A percentile compares a stretch with the other conserved stretches of the same genome.
Conservation (phyloP, 108 stramenopile species). For the Cyclotella distinguenda region DNA sequence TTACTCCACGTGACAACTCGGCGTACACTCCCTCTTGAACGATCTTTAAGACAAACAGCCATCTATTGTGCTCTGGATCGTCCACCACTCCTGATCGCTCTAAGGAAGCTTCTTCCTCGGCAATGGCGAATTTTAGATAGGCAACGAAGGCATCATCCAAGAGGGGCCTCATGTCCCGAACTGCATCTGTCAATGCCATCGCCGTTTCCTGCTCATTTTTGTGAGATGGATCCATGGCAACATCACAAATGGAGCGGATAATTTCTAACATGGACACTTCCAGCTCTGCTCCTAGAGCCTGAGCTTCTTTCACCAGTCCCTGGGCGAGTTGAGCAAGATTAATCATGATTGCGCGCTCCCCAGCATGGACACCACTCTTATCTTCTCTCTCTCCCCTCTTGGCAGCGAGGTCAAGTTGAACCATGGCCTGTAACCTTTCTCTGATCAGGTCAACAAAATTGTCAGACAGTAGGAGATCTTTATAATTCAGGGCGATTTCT, state of each 20-base stretch:
- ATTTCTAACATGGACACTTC: conserved; percentile 84
- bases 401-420: conserved; percentile 64
- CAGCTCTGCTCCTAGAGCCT: conserved; percentile 76
- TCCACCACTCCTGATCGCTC: conserved; percentile 70
- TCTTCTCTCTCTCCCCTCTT: conserved; percentile 42
- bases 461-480: conserved; percentile 83
- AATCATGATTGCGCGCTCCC: conserved; percentile 71
- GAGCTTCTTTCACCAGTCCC: conserved; percentile 71
- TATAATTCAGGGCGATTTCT: conserved; percentile 78
- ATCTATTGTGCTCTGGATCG: conserved; percentile 84
- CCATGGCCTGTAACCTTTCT: conserved; percentile 66
- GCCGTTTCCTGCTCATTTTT: conserved; percentile 82
- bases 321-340: conserved; percentile 72
- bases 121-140: conserved; percentile 88
- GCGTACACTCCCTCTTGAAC: conserved; percentile 87
- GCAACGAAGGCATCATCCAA: conserved; percentile 86
- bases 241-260: conserved; percentile 84
- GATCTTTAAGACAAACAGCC: conserved; percentile 84
- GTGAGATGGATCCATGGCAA: conserved; percentile 86
- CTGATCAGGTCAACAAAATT: conserved; percentile 68
- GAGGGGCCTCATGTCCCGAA: conserved; percentile 83
- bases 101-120: conserved; percentile 81
- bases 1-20: conserved; percentile 70
- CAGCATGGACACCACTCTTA: conserved; percentile 39
- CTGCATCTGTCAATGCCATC: conserved; percentile 77